Evolutionary conservation across 83 land plant genomes (phyloP), one percentile per base, ranked within the genome.

Genomic region (Picea engelmannii): DNA sequence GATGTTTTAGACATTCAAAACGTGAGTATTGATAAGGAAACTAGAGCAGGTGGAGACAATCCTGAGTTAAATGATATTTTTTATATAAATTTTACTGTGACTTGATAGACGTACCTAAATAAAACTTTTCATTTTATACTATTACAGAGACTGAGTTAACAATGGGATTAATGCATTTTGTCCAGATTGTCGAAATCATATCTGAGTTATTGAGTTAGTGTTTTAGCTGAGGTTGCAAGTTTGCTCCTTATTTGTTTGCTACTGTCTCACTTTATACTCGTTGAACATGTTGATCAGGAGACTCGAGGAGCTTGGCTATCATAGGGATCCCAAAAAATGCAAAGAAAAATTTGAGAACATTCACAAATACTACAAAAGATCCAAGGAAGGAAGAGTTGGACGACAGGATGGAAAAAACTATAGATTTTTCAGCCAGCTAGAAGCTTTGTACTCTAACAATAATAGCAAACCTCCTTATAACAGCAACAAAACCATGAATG

Each of bases 321-420:
- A 81, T 6, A 81, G 83, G 63, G 73, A 70, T 74, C 47, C 81
- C 38, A 81, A 81, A 59, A 81, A 81, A 75, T 81, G 83, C 82
- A 81, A 81, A 70, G 83, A 81, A 59, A 81, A 81, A 35, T 81
- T 81, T 59, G 83, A 81, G 47, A 81, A 81, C 64, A 42, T 81
- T 47, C 55, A 81, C 62, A 81, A 81, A 59, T 81, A 81, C 81
- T 81, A 81, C 55, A 81, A 76, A 49, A 81, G 73, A 76, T 35
- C 83, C 81, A 81, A 81, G 16, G 83, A 74, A 15, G 82, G 83
- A 58, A 73, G 81, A 12, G 82, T 60, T 44, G 83, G 83, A 16
- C 52, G 83, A 21, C 83, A 76, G 52, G 83, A 81, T 73, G 83
- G 83, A 42, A 81, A 75, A 73, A 74, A 49, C 63, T 81, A 81